Conservation (phyloP, 129 eudicot species). For the Escallonia rubra region DNA sequence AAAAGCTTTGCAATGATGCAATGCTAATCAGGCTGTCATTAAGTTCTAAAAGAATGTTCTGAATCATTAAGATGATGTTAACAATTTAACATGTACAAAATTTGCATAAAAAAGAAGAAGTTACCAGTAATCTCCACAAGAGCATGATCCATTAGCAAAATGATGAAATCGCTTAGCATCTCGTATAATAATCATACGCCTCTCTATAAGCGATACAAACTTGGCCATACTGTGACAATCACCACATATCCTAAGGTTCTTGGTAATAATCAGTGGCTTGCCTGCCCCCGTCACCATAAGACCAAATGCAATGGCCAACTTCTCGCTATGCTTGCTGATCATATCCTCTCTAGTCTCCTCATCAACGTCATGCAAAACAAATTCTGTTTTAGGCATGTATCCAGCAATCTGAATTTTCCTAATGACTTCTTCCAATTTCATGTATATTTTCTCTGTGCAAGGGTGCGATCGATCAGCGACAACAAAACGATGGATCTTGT, state of each 20-base stretch:
- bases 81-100: background rate
- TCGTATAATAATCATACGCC: slow-evolving; percentile 37
- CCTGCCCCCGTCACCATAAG: slow-evolving; percentile 23
- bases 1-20: background rate
- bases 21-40: background rate
- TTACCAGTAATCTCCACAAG: slow-evolving; percentile 54
- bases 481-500: slow-evolving; percentile 31
- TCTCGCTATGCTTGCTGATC: slow-evolving; percentile 43
- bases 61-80: background rate
- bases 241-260: slow-evolving; percentile 47
- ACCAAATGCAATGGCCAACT: slow-evolving; percentile 53
- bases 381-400: slow-evolving; percentile 26
- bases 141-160: slow-evolving; percentile 41
- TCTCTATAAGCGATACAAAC: slow-evolving; percentile 39
- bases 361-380: slow-evolving; percentile 38
- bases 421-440: slow-evolving; percentile 28
- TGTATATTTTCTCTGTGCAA: slow-evolving; percentile 16
- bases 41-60: background rate
- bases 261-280: slow-evolving; percentile 38
- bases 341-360: slow-evolving; percentile 40
- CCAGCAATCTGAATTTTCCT: slow-evolving; percentile 30
- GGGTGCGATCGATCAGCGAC: slow-evolving; percentile 40
- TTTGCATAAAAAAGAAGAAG: slow-evolving; percentile 1
- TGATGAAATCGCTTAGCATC: slow-evolving; percentile 50
- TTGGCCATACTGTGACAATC: slow-evolving; percentile 47